Percentiles rank a stretch among this genome's conserved stretches.
Evolutionary conservation across 2,329 filamentous ascomycete species (phyloP).

Genomic region (Ophiostoma ulmi): DNA sequence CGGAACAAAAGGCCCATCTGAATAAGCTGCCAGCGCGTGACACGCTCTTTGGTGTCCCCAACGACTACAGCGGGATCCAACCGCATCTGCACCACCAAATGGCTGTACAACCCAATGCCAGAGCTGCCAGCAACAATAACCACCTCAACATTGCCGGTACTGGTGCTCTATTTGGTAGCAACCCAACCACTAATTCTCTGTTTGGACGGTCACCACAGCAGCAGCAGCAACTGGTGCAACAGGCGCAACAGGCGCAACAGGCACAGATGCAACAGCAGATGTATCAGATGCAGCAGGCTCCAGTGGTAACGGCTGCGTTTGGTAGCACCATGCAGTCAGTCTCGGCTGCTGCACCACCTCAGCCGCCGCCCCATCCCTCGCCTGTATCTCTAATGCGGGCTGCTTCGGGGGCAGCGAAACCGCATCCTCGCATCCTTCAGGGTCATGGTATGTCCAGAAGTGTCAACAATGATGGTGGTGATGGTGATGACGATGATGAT

Average conservation of each 20-base stretch:
- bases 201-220: conserved; percentile 32
- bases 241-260: conserved; percentile 13
- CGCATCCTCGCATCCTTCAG: too few relatives aligned
- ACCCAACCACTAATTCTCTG: conserved; percentile 22
- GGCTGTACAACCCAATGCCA: background rate
- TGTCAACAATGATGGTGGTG: background rate
- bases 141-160: too few relatives aligned
- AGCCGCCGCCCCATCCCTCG: background rate
- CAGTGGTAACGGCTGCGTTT: background rate
- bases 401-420: background rate
- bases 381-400: background rate
- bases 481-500: conserved; percentile 24
- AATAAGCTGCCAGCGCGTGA: conserved; percentile 32
- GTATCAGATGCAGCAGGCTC: conserved; percentile 10
- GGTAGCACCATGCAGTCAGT: background rate
- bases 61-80: background rate
- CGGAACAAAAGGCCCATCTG: conserved; percentile 29
- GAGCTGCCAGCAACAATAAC: too few relatives aligned
- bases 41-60: background rate
- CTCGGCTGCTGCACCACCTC: background rate
- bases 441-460: too few relatives aligned
- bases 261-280: background rate
- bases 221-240: background rate
- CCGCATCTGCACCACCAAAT: background rate
- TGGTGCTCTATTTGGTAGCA: background rate